Evolutionary conservation across 73 alveolate species (phyloP), one percentile per base, ranked within the genome.

Genomic region (Paramecium tetraurelia): DNA sequence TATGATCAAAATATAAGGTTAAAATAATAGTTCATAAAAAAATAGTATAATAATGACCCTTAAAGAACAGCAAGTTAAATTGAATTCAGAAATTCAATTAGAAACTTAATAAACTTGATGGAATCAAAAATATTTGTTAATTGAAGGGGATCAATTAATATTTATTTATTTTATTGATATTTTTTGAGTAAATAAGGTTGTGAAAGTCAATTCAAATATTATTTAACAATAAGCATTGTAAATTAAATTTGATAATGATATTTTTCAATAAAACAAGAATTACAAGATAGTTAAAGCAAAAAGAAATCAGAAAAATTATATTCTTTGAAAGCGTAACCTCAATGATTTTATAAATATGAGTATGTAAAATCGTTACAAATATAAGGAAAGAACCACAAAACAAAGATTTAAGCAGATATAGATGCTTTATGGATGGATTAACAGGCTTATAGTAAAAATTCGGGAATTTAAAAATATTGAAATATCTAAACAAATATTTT

Each of bases 401-500:
- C 38, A 75, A 75, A 33, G 22, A 41, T n/a, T 29, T n/a, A n/a
- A 41, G 21, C 24, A 9, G 12, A 75, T 4, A 35, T 1, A 36
- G 69, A 75, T 21, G 43, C n/a, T 2, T 11, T 12, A 35, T 16
- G 87, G 36, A 35, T 75, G 10, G 35, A 75, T n/a, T 21, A 8
- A 16, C 21, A 75, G 59, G 69, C 1, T 5, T 75, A 75, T 75
- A 10, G 20, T 31, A 33, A 75, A 63, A 63, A 63, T 63, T 63
- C 5, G 9, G 84, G 84, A 38, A 75, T 75, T 75, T 75, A 41
- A 75, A 75, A 31, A 46, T 31, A 80, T 14, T 31, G 43, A 80
- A 41, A 80, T 24, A 80, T 80, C 90, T 48, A 80, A 63, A 33
- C 50, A 63, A 63, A 63, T 63, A 63, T 63, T 44, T 44, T 80